Percentiles rank a stretch among this genome's conserved stretches.
Evolutionary conservation across 345 rosid genomes (phyloP).

Genomic region (Microcos paniculata): DNA sequence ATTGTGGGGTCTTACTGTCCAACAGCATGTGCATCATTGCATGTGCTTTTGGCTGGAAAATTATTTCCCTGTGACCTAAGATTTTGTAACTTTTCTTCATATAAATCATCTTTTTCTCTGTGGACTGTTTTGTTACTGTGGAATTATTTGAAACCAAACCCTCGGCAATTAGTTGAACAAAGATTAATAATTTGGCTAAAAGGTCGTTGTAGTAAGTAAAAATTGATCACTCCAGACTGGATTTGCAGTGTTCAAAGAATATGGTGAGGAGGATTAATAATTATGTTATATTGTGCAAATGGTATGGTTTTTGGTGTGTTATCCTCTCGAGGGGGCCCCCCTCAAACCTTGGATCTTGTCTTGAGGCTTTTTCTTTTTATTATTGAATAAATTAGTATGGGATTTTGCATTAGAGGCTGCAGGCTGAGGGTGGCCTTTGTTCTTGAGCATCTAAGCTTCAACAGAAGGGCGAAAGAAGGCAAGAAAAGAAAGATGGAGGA

Average conservation of each 20-base stretch:
- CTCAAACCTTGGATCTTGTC: conserved; percentile 23
- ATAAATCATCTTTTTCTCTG: background rate
- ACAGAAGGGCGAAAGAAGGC: too few species aligned
- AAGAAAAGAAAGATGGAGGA: too few species aligned
- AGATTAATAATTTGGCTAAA: background rate
- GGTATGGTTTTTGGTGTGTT: background rate
- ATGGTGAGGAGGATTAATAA: background rate
- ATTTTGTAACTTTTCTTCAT: background rate
- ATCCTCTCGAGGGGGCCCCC: background rate
- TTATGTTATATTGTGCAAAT: background rate
- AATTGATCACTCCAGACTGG: background rate
- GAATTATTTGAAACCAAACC: background rate
- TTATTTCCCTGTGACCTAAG: background rate
- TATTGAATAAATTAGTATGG: background rate
- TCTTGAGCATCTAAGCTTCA: background rate
- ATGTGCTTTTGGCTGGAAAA: conserved; percentile 7
- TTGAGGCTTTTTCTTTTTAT: background rate
- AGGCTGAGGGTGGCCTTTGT: background rate
- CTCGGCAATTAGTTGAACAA: background rate
- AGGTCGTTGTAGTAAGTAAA: background rate
- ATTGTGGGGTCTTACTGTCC: background rate
- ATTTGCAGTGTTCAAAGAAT: background rate
- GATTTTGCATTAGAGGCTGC: too few species aligned
- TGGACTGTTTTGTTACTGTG: background rate
- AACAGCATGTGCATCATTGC: conserved; percentile 10